Evolutionary conservation across 2,329 filamentous ascomycete genomes (phyloP).

Genomic region (Pestalotiopsis sp.): DNA sequence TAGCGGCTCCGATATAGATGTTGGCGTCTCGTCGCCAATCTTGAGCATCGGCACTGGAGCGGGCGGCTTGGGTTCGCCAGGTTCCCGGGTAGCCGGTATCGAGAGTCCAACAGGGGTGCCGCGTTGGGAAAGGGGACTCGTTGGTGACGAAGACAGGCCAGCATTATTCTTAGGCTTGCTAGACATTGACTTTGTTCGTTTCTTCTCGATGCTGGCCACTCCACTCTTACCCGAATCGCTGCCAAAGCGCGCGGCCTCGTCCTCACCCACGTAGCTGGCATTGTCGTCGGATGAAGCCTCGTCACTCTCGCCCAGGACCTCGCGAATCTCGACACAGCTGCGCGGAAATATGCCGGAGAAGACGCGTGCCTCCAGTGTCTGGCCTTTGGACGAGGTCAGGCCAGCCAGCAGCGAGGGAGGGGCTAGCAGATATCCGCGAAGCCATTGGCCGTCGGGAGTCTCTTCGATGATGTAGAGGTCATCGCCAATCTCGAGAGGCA

Average conservation of each 20-base stretch:
- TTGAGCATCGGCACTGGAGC: conserved; percentile 97
- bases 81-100: conserved; percentile 54
- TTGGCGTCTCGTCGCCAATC: conserved; percentile 95
- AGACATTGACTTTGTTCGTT: conserved; percentile 27
- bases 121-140: not conserved
- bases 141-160: not conserved
- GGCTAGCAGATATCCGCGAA: conserved; percentile 91
- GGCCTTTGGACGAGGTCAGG: conserved; percentile 85
- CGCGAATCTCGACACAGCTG: conserved; percentile 91
- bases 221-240: conserved; percentile 59
- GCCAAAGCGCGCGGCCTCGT: conserved; percentile 34
- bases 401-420: conserved; percentile 91
- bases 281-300: conserved; percentile 44
- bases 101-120: conserved; percentile 35
- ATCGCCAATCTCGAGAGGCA: conserved; percentile 96
- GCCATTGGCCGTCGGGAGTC: conserved; percentile 89
- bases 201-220: conserved; percentile 41
- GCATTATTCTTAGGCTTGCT: not conserved
- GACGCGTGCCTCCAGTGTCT: conserved; percentile 91
- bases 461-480: conserved; percentile 99
- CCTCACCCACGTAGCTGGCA: conserved; percentile 28
- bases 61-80: conserved; percentile 72
- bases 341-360: conserved; percentile 98
- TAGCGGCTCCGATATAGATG: conserved; percentile 83
- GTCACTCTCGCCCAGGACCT: conserved; percentile 80